Evolutionary conservation across 192 early-diverging fungal species (phyloP), one percentile per base, ranked within the genome.

Genomic region (Backusella parvicylindrica): DNA sequence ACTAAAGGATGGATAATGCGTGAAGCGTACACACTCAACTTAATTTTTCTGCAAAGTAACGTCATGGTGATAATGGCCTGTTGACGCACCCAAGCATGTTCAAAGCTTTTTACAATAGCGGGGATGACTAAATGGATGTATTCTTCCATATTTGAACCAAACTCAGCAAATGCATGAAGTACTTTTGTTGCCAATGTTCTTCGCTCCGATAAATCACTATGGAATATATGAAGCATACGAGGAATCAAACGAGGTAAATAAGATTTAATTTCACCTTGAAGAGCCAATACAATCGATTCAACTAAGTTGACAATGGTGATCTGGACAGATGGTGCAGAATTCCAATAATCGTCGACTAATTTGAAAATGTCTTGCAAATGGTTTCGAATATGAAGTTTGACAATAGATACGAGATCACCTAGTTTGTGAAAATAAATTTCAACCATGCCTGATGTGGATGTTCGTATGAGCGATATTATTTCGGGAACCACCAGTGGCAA

Each of bases 361-460:
- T 84, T 83, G 72, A 97, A 88, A 18, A 99, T 84, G 41, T 95
- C 93, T 6, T 88, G 84, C n/a, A 96, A 79, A 70, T 94, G 95
- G 49, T 90, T 90, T 23, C 96, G 89, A 50, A 97, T 95, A 70
- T 97, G 93, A 75, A 95, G 91, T 56, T 93, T 90, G 26, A 96
- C 94, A 73, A 96, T 91, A 16, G 86, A 77, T 0, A 98, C 95
- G 16, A 99, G 82, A 37, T 91, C 83, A 0, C 92, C 91, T 37
- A 99, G 87, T 56, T 95, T 89, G 66, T 95, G 94, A 77, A 99
- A 96, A 79, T 97, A 95, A 67, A 95, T 97, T 63, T 95, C 95
- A 0, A 95, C 88, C 82, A 92, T 92, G 12, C 86, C 85, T 6
- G 87, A 72, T 2, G 92, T 95, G 37, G 94, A 93, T 1, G 89